A percentile compares a stretch with the other conserved stretches of the same genome.
Conservation (phyloP, 2,329 filamentous ascomycete species). For the Trichoderma atroviride region DNA sequence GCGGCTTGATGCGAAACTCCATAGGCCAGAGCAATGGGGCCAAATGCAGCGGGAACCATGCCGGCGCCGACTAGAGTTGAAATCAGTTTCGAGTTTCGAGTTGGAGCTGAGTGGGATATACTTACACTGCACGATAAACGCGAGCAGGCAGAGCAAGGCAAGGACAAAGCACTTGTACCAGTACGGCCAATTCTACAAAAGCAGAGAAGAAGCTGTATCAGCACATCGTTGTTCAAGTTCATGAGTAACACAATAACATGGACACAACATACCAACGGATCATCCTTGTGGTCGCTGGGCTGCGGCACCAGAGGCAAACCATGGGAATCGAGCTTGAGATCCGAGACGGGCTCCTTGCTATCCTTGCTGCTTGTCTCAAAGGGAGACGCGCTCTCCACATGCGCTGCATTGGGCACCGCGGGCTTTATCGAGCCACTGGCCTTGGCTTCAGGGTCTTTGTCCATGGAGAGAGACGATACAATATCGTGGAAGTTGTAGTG, state of each 20-base stretch:
- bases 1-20: conserved; percentile 8
- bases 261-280: conserved; percentile 12
- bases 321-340: conserved; percentile 7
- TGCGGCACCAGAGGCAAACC: conserved; percentile 19
- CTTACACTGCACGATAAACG: conserved; percentile 23
- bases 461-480: neutral
- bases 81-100: neutral
- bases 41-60: conserved; percentile 19
- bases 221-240: neutral
- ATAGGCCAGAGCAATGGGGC: conserved; percentile 6
- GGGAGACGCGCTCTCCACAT: conserved; percentile 6
- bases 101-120: neutral
- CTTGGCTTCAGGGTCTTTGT: neutral
- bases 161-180: conserved; percentile 19
- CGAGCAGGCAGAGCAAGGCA: conserved; percentile 10
- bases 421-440: neutral
- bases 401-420: neutral
- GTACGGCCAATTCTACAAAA: conserved; percentile 7
- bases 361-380: conserved; percentile 16
- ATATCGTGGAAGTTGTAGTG: neutral
- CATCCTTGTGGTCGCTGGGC: conserved; percentile 23
- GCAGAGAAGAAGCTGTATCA: neutral
- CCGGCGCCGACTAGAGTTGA: conserved; percentile 11
- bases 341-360: conserved; percentile 12
- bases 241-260: neutral